A percentile compares a stretch with the other conserved stretches of the same genome.
phyloP scores from a whole-genome alignment of 176 grass and related monocot species.

The Oryza punctata region DNA sequence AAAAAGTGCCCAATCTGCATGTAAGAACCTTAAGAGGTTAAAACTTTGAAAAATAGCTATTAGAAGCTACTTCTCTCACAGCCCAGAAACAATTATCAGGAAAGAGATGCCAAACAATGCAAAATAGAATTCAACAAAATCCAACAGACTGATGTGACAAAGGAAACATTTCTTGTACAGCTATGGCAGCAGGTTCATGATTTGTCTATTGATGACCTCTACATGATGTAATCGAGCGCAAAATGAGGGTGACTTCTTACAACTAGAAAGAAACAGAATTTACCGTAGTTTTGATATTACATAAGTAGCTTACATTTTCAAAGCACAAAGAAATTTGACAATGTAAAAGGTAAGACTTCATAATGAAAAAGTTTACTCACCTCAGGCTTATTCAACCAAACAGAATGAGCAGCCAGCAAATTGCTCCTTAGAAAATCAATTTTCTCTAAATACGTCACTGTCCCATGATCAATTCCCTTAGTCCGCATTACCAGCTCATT shows the following conservation, averaged over 20 bases:
- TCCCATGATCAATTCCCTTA: slow-evolving; percentile 85
- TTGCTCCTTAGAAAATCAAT: slow-evolving; percentile 80
- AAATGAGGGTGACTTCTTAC: not conserved
- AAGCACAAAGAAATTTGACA: not conserved
- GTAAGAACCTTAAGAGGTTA: slow-evolving; percentile 10
- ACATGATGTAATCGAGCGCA: not conserved
- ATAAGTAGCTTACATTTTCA: not conserved
- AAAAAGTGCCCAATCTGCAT: slow-evolving; percentile 79
- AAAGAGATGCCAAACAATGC: not conserved
- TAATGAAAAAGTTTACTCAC: slow-evolving; percentile 44
- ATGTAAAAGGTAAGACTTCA: slow-evolving; percentile 6
- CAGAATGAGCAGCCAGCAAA: slow-evolving; percentile 84
- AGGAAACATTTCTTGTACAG: not conserved
- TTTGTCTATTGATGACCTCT: not conserved
- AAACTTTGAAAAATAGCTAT: slow-evolving; percentile 2
- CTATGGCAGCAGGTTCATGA: slow-evolving; percentile 2
- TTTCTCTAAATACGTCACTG: slow-evolving; percentile 94
- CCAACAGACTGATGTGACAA: not conserved
- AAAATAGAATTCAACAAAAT: not conserved
- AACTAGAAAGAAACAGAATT: slow-evolving; percentile 8
- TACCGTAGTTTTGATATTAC: not conserved
- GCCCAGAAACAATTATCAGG: not conserved
- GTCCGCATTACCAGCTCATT: slow-evolving; percentile 68
- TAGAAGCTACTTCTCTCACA: slow-evolving; percentile 2
- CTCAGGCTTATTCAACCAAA: slow-evolving; percentile 86